Evolutionary conservation across 1,284 basidiomycete genomes (phyloP).

Genomic region (Calocybe gambosa): DNA sequence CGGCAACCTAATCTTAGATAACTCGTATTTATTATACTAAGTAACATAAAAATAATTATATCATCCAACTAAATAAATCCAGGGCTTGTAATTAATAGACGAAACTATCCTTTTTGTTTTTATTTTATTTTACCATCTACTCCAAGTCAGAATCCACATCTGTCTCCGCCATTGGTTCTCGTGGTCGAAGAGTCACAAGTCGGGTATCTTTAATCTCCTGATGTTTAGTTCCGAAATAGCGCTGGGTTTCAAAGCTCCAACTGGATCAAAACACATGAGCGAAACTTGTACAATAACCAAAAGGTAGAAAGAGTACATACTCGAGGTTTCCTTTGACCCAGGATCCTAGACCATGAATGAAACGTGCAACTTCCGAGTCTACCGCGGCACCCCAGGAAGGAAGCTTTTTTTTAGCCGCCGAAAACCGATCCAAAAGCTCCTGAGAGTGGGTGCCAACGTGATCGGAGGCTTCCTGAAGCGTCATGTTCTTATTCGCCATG

Average conservation of each 20-base stretch:
- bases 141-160: conserved; percentile 33
- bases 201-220: conserved; percentile 41
- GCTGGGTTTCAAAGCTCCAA: conserved; percentile 54
- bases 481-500: conserved; percentile 46
- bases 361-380: conserved; percentile 42
- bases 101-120: not conserved
- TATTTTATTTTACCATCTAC: conserved; percentile 13
- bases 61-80: not conserved
- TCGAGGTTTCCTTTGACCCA: conserved; percentile 47
- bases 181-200: conserved; percentile 35
- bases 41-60: conserved; percentile 1
- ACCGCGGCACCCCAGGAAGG: conserved; percentile 43
- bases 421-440: conserved; percentile 44
- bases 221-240: conserved; percentile 49
- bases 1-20: conserved; percentile 14
- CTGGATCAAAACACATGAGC: conserved; percentile 24
- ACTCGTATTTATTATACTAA: conserved; percentile 5
- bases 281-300: conserved; percentile 5
- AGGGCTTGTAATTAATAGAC: not conserved
- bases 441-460: conserved; percentile 48
- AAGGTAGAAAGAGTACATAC: conserved; percentile 31
- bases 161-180: conserved; percentile 26
- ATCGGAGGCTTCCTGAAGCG: conserved; percentile 56
- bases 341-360: conserved; percentile 40
- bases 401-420: conserved; percentile 37